A percentile compares a stretch with the other conserved stretches of the same genome.
phyloP scores from a whole-genome alignment of 306 rosid species.

The Casuarina equisetifolia region DNA sequence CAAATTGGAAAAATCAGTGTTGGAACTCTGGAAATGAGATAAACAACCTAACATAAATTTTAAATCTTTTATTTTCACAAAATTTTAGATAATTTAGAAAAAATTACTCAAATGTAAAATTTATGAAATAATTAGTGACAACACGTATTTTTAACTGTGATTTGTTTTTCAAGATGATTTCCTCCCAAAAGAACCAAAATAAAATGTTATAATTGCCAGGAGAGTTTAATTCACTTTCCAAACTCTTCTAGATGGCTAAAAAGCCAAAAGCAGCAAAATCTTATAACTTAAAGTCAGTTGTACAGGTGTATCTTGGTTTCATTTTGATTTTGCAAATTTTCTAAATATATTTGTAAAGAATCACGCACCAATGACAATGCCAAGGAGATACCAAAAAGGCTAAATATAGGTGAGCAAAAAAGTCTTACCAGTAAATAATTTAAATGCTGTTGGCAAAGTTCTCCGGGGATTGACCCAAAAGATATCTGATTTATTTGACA shows the following conservation, averaged over 20 bases:
- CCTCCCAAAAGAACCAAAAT: not conserved
- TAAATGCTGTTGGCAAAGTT: slow-evolving; percentile 71
- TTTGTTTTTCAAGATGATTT: not conserved
- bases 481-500: slow-evolving; percentile 60
- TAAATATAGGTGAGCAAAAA: slow-evolving; percentile 17
- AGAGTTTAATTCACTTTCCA: not conserved
- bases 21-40: not conserved
- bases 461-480: slow-evolving; percentile 70
- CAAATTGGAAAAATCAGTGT: not conserved
- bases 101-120: not conserved
- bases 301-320: not conserved
- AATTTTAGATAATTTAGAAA: not conserved
- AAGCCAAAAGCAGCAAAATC: not conserved
- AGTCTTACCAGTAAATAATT: slow-evolving; percentile 79
- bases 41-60: not conserved
- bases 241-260: not conserved
- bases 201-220: not conserved
- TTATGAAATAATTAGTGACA: not conserved
- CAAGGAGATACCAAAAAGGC: not conserved
- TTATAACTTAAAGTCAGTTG: not conserved
- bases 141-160: not conserved
- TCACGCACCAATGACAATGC: not conserved
- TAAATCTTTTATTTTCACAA: not conserved
- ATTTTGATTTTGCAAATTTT: slow-evolving; percentile 4
- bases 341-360: slow-evolving; percentile 1